Base-by-base conservation (phyloP, 176 grass and related monocot species). In the Ensete ventricosum region DNA sequence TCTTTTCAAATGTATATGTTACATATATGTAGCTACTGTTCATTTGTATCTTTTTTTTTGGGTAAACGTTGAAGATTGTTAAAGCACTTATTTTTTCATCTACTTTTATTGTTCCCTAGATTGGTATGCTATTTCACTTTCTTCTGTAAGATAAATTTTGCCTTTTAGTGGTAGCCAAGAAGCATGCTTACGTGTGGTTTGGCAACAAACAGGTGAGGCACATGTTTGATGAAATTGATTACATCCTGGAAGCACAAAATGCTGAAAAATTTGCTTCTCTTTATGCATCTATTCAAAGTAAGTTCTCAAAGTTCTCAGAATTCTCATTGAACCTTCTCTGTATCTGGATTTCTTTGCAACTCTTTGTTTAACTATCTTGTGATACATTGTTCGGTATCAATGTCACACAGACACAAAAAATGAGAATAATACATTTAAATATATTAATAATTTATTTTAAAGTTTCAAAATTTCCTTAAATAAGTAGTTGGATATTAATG, bases 151-250 rank as follows among this genome's bases (percentile, higher is more conserved):
- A 51, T 16, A 70, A 70, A 17, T 21, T 14, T 52, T 52, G 67
- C 19, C 48, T 20, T 70, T 22, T 51, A 11, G 19, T 70, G n/a
- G 43, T 70, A n/a, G 34, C 43, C 16, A 1, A 70, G 4, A 50
- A 12, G 10, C 67, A 50, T 70, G 13, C 59, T 77, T 77, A 52
- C 65, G 60, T 9, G 53, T 24, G 17, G 14, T 67, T 85, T 73
- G 53, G 14, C 12, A 69, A 75, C 84, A 19, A 80, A 83, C 81
- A 98, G 88, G 94, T 98, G 58, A 89, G 94, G 63, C 94, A 98
- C 84, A 98, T 98, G 94, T 98, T 98, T 89, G 88, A 93, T 72
- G 94, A 98, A 85, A 91, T 93, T 63, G 94, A 98, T 87, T 98
- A 98, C 77, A 71, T 89, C 66, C 80, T 89, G 63, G 90, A 93